Percentiles rank a stretch among this genome's conserved stretches.
Evolutionary conservation across 2,329 filamentous ascomycete genomes (phyloP).

Genomic region (Phaeomoniella chlamydospora): DNA sequence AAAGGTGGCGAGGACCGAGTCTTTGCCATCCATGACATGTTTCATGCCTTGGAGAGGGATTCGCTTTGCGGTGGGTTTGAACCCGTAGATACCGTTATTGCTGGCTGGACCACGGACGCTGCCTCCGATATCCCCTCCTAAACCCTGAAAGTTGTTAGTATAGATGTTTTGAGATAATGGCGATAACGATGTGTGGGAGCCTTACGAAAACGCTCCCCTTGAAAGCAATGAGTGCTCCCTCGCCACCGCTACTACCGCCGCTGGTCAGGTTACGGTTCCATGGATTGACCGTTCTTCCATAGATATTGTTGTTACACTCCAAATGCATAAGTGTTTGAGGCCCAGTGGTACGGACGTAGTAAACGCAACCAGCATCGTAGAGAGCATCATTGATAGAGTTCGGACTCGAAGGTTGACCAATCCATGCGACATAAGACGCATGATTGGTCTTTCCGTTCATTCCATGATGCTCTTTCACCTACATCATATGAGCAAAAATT

Average conservation of each 20-base stretch:
- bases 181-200: constrained; percentile 26
- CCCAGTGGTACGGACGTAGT: constrained; percentile 16
- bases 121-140: constrained; percentile 32
- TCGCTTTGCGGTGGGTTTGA: constrained; percentile 24
- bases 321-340: constrained; percentile 16
- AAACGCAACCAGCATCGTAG: constrained; percentile 14
- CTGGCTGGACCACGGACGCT: constrained; percentile 23
- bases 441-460: constrained; percentile 43
- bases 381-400: constrained; percentile 37
- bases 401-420: constrained; percentile 48
- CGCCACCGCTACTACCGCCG: constrained; percentile 42
- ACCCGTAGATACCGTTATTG: constrained; percentile 23
- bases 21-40: constrained; percentile 16
- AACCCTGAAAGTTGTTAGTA: constrained; percentile 32
- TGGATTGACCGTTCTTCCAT: constrained; percentile 34
- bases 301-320: constrained; percentile 16
- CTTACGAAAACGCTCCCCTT: constrained; percentile 36
- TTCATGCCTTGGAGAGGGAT: constrained; percentile 23
- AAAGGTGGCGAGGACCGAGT: constrained; percentile 32
- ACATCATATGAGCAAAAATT: too few species aligned
- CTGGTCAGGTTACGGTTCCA: constrained; percentile 34
- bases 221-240: constrained; percentile 39
- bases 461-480: constrained; percentile 52
- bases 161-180: constrained; percentile 46
- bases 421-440: constrained; percentile 24